Conservation (phyloP, 2,329 filamentous ascomycete genomes). For the Penicillium nordicum region DNA sequence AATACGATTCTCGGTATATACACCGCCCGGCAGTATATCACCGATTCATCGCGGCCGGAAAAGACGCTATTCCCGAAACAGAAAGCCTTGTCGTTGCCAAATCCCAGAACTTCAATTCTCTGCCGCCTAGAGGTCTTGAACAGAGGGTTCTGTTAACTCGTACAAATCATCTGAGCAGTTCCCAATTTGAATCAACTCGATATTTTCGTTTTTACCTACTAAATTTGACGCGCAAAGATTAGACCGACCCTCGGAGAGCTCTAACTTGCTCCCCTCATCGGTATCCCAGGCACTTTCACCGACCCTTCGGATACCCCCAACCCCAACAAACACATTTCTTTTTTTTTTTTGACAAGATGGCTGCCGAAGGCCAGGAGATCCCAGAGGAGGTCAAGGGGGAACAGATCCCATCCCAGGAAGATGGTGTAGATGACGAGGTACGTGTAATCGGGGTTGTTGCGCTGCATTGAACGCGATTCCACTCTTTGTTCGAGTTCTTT, state of each 20-base stretch:
- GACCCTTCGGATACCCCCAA: neutral
- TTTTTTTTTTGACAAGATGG: slow-evolving; percentile 25
- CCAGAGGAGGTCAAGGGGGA: slow-evolving; percentile 38
- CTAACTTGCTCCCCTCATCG: slow-evolving; percentile 10
- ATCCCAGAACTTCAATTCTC: slow-evolving; percentile 15
- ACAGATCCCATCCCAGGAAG: slow-evolving; percentile 38
- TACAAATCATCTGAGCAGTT: neutral
- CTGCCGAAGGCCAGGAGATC: slow-evolving; percentile 36
- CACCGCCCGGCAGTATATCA: slow-evolving; percentile 13
- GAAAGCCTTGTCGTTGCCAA: slow-evolving; percentile 14
- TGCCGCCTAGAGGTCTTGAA: slow-evolving; percentile 18
- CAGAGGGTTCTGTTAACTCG: slow-evolving; percentile 5
- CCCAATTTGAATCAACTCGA: neutral
- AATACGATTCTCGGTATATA: neutral
- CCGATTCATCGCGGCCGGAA: slow-evolving; percentile 3
- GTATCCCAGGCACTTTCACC: slow-evolving; percentile 7
- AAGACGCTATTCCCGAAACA: slow-evolving; percentile 19
- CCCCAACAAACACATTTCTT: neutral
- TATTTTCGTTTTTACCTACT: neutral
- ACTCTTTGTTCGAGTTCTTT: slow-evolving; percentile 1
- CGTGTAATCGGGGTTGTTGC: slow-evolving; percentile 9
- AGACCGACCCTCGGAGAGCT: slow-evolving; percentile 9
- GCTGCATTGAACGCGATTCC: neutral
- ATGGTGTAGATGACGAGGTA: slow-evolving; percentile 47
- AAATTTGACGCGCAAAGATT: neutral